Percentiles rank a stretch among this genome's conserved stretches.
These are phyloP conservation scores for Murraya paniculata DNA, from an alignment of 345 rosid genomes.

Conservation along the genomic window DNA sequence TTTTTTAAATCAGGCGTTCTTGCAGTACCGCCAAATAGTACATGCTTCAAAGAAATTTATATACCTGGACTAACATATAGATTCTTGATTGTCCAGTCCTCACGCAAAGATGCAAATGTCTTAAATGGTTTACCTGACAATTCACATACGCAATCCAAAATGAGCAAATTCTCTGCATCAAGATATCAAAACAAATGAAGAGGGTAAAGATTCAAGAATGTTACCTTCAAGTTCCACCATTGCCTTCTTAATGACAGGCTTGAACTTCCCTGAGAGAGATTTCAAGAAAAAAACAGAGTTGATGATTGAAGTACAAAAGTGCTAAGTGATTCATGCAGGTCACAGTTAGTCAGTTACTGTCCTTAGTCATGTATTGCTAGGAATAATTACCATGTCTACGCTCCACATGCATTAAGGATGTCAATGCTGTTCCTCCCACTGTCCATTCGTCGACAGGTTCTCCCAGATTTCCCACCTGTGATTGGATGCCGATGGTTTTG, in stretches of 20 bases:
- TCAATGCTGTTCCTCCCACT: constrained; percentile 38
- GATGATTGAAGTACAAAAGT: background rate
- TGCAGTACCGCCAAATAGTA: background rate
- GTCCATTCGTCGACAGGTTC: constrained; percentile 43
- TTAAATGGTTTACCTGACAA: constrained; percentile 38
- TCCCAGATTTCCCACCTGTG: constrained; percentile 39
- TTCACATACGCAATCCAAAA: background rate
- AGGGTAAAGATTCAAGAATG: background rate
- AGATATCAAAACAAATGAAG: background rate
- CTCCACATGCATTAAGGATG: constrained; percentile 57
- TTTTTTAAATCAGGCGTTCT: too few species aligned
- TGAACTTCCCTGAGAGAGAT: constrained; percentile 33
- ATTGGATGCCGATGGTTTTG: background rate
- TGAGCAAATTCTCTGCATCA: background rate
- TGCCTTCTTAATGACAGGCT: constrained; percentile 49
- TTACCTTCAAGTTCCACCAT: constrained; percentile 45
- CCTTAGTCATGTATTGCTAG: background rate
- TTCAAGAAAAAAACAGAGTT: background rate
- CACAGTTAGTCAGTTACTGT: background rate
- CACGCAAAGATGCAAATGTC: constrained; percentile 35
- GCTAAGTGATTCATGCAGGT: background rate
- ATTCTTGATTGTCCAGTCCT: constrained; percentile 37
- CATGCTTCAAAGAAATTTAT: background rate
- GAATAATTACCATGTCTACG: constrained; percentile 41
- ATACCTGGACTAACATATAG: constrained; percentile 36